These are phyloP conservation scores for Flaveria trinervia DNA, from an alignment of 129 eudicot genomes.

Conservation along the genomic window DNA sequence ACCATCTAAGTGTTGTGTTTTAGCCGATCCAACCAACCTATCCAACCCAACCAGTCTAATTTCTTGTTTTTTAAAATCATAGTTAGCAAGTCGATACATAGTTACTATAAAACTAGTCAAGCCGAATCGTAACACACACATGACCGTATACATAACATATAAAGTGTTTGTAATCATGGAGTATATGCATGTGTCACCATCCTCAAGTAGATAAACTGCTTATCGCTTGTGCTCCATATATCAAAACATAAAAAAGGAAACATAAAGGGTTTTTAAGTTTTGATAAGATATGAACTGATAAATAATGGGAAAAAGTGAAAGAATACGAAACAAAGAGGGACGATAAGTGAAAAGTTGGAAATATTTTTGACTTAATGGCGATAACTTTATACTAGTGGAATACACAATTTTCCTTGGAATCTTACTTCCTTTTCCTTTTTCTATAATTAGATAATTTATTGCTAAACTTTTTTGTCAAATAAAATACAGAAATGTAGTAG, in stretches of 20 bases:
- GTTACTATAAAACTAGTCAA: too few relatives aligned
- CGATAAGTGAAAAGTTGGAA: slow-evolving; percentile 19
- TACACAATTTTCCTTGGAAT: slow-evolving; percentile 13
- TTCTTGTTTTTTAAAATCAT: too few relatives aligned
- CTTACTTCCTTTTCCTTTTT: background rate
- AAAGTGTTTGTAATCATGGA: slow-evolving; percentile 10
- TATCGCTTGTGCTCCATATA: slow-evolving; percentile 17
- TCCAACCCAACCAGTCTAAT: too few relatives aligned
- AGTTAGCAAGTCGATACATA: too few relatives aligned
- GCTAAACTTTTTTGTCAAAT: too few relatives aligned
- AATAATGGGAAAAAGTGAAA: slow-evolving; percentile 20
- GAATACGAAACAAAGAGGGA: slow-evolving; percentile 27
- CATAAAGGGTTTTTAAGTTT: background rate
- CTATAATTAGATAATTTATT: background rate
- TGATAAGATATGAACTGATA: slow-evolving; percentile 25
- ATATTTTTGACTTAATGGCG: slow-evolving; percentile 12
- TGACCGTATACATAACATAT: background rate
- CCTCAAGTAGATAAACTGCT: slow-evolving; percentile 29
- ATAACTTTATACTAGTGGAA: slow-evolving; percentile 29
- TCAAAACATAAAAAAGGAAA: slow-evolving; percentile 17
- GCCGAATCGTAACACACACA: too few relatives aligned
- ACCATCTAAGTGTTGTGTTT: too few relatives aligned
- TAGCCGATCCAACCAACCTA: too few relatives aligned
- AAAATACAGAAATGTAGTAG: too few relatives aligned
- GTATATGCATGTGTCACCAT: slow-evolving; percentile 27